These are phyloP conservation scores for Colletotrichum lentis DNA, from an alignment of 2,329 filamentous ascomycete genomes.

Conservation along the genomic window DNA sequence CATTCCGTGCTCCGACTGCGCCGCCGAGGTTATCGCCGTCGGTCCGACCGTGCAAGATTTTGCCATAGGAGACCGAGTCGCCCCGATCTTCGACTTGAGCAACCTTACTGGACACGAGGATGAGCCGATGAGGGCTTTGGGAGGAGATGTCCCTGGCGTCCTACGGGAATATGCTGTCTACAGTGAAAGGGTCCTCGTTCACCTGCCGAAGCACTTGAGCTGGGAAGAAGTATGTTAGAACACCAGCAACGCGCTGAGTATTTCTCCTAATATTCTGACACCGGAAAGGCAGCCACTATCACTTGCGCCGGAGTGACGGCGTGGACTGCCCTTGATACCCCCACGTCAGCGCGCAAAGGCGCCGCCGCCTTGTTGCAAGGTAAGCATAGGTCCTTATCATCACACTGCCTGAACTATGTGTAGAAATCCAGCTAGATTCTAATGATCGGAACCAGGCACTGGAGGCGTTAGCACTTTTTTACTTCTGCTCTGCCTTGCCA, in stretches of 20 bases:
- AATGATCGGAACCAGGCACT: slow-evolving; percentile 37
- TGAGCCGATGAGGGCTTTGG: slow-evolving; percentile 15
- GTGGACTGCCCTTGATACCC: slow-evolving; percentile 38
- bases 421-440: not conserved
- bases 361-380: slow-evolving; percentile 20
- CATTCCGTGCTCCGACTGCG: slow-evolving; percentile 40
- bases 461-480: slow-evolving; percentile 44
- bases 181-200: slow-evolving; percentile 37
- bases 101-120: slow-evolving; percentile 30
- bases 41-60: slow-evolving; percentile 40
- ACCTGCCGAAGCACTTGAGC: slow-evolving; percentile 39
- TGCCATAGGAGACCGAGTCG: slow-evolving; percentile 40
- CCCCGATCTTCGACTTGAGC: slow-evolving; percentile 32
- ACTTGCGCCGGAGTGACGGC: slow-evolving; percentile 41
- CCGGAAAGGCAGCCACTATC: slow-evolving; percentile 38
- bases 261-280: not conserved
- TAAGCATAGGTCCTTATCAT: not conserved
- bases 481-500: slow-evolving; percentile 41
- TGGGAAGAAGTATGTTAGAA: slow-evolving; percentile 41
- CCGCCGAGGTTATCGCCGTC: slow-evolving; percentile 41
- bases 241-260: not conserved
- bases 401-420: no score
- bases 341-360: not conserved
- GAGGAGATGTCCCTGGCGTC: slow-evolving; percentile 39
- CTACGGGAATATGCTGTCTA: slow-evolving; percentile 41